phyloP scores from a whole-genome alignment of 176 grass and related monocot genomes.

The Puya raimondii region DNA sequence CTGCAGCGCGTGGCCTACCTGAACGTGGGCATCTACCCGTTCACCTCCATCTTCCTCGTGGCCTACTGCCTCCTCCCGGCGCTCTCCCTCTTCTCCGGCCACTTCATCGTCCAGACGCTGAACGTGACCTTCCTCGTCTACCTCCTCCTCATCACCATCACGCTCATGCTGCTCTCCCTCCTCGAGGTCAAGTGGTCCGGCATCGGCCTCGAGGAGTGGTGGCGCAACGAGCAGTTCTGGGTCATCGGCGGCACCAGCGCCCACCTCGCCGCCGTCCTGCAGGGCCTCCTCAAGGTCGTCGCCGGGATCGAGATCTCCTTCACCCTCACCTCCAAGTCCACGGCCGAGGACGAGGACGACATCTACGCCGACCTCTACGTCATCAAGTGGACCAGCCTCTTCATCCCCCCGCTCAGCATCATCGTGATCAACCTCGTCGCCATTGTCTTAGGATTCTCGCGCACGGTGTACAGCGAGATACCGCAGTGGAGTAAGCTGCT shows the following conservation, averaged over 20 bases:
- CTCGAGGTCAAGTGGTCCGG: constrained; percentile 43
- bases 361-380: constrained; percentile 29
- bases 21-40: constrained; percentile 40
- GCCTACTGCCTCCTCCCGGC: constrained; percentile 28
- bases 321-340: constrained; percentile 32
- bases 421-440: constrained; percentile 21
- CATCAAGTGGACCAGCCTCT: constrained; percentile 33
- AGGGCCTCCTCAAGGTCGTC: constrained; percentile 33
- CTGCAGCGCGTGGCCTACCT: constrained; percentile 55
- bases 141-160: constrained; percentile 35
- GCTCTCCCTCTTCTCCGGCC: constrained; percentile 31
- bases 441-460: constrained; percentile 13
- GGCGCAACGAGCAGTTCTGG: constrained; percentile 44
- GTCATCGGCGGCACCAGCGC: constrained; percentile 36
- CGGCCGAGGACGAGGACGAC: constrained; percentile 24
- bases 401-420: constrained; percentile 28
- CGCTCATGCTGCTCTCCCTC: constrained; percentile 32
- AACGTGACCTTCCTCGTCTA: constrained; percentile 31
- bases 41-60: constrained; percentile 38
- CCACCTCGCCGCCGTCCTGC: constrained; percentile 31
- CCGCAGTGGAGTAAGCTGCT: constrained; percentile 1
- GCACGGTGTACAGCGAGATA: not conserved
- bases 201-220: constrained; percentile 32
- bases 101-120: constrained; percentile 29
- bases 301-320: constrained; percentile 41